Conservation (phyloP, 129 eudicot genomes). For the Pseudognaphalium luteoalbum region DNA sequence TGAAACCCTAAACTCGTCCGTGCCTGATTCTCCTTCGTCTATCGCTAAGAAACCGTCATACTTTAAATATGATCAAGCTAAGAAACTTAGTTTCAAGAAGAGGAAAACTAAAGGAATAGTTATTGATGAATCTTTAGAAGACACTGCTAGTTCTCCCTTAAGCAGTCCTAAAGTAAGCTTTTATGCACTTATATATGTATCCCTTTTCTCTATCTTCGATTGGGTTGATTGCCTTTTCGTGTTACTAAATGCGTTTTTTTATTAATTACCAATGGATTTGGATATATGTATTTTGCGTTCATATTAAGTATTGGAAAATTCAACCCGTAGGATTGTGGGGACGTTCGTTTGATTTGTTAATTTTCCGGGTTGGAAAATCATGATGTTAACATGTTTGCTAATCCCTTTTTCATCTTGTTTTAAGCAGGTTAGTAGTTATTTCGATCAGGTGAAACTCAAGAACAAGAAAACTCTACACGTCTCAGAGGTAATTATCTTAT, state of each 20-base stretch:
- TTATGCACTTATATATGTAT: background rate
- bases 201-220: background rate
- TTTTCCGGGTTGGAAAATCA: background rate
- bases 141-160: conserved; percentile 83
- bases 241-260: background rate
- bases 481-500: conserved; percentile 42
- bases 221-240: background rate
- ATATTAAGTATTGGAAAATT: no score
- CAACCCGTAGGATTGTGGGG: no score
- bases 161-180: conserved; percentile 55
- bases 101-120: conserved; percentile 36
- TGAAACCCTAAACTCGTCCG: conserved; percentile 33
- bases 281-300: no score
- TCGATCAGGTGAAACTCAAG: conserved; percentile 21
- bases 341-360: background rate
- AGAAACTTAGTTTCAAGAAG: conserved; percentile 49
- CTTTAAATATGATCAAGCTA: conserved; percentile 26
- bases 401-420: conserved; percentile 23
- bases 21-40: conserved; percentile 55
- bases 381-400: background rate
- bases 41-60: conserved; percentile 27
- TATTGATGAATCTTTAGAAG: conserved; percentile 68
- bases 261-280: no score
- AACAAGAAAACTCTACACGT: conserved; percentile 28
- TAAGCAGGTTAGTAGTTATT: conserved; percentile 40